Evolutionary conservation across 345 rosid species (phyloP), one percentile per base, ranked within the genome.

Genomic region (Erysimum cheiranthoides): DNA sequence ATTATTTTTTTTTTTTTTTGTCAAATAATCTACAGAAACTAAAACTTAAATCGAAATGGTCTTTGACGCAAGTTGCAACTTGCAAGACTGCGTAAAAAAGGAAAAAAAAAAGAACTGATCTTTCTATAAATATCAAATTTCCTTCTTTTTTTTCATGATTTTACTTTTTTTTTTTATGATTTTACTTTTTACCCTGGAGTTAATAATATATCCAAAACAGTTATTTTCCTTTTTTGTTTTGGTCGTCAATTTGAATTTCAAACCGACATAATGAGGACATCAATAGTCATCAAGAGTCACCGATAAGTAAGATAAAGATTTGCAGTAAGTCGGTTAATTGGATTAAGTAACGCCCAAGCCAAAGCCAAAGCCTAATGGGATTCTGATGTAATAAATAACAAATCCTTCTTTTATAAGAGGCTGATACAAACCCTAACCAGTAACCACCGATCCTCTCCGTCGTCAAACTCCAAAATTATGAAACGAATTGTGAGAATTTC

Each of bases 401-500:
- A 49, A 34, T 34, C 58, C 8, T n/a, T 27, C 2, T 5, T 61
- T n/a, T 57, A 17, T 12, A 18, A 12, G 4, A n/a, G 8, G 13
- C 52, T 43, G 60, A 27, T 6, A 67, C 68, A 39, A 75, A 67
- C 79, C 73, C 73, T 75, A 67, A 45, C 34, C n/a, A n/a, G n/a
- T n/a, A n/a, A n/a, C n/a, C 43, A 47, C 56, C 57, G 46, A 4
- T 36, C 40, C 34, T 34, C 66, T 32, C 58, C 67, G 38, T 42
- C 46, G 38, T 75, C 27, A 66, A 53, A 16, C 18, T 46, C 35
- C 49, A 5, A 42, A 18, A 57, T 36, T 3, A 78, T 78, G 81
- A 78, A 66, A 11, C 46, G 77, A 65, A 66, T 66, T 43, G 73
- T 84, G 31, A 54, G 85, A 38, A 81, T 84, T 27, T 73, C 80